Conservation (phyloP, 2,329 filamentous ascomycete species). For the Xylariaceae sp. region DNA sequence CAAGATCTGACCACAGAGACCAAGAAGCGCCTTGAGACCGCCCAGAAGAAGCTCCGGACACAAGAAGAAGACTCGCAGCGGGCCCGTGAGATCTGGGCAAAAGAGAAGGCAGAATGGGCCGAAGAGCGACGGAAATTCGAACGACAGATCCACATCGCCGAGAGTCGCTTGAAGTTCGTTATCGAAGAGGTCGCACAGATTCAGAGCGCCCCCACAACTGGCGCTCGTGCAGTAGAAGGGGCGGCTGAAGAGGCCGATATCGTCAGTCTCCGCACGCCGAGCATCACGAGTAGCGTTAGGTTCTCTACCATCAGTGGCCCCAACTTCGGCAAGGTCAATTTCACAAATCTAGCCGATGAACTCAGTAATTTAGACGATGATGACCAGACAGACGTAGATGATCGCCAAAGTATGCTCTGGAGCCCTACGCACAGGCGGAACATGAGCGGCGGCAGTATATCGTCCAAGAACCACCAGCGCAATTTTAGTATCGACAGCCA, state of each 20-base stretch:
- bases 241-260: slow-evolving; percentile 65
- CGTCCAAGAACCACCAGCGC: slow-evolving; percentile 45
- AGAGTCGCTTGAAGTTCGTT: slow-evolving; percentile 75
- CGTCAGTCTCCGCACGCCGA: slow-evolving; percentile 68
- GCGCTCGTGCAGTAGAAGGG: slow-evolving; percentile 42
- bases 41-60: slow-evolving; percentile 69
- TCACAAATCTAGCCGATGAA: slow-evolving; percentile 82
- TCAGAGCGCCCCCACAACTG: slow-evolving; percentile 50
- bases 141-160: slow-evolving; percentile 81
- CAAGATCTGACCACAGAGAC: slow-evolving; percentile 67
- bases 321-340: slow-evolving; percentile 53
- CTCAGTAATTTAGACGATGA: slow-evolving; percentile 74
- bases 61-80: slow-evolving; percentile 81
- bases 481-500: slow-evolving; percentile 56
- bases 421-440: slow-evolving; percentile 46
- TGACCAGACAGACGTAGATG: slow-evolving; percentile 65
- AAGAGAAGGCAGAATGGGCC: slow-evolving; percentile 80
- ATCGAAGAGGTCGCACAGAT: slow-evolving; percentile 78
- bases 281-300: slow-evolving; percentile 65
- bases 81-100: slow-evolving; percentile 73
- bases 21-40: slow-evolving; percentile 68
- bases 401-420: slow-evolving; percentile 58
- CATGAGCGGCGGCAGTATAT: slow-evolving; percentile 53
- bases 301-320: slow-evolving; percentile 64
- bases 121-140: slow-evolving; percentile 77